Evolutionary conservation across 2,329 filamentous ascomycete genomes (phyloP).

Genomic region (Aspergillus ibericus): DNA sequence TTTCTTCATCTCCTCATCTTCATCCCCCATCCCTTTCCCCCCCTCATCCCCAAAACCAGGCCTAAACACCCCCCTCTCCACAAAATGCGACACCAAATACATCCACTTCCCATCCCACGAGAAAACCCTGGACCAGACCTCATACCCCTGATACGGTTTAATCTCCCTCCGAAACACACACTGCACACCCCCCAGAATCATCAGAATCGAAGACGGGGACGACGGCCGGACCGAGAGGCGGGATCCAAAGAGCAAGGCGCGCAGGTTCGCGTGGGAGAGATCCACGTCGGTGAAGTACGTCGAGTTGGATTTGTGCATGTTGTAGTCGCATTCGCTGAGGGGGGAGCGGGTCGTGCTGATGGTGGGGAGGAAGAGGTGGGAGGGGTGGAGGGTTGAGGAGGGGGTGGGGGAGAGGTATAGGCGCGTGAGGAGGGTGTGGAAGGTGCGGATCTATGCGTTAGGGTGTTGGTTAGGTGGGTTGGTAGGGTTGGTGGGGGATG

Average conservation of each 20-base stretch:
- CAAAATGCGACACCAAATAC: constrained; percentile 32
- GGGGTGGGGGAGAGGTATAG: neutral
- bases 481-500: neutral
- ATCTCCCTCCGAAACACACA: constrained; percentile 17
- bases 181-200: neutral
- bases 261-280: constrained; percentile 49
- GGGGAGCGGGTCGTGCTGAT: neutral
- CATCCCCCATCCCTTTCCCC: neutral
- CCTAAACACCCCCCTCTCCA: constrained; percentile 4
- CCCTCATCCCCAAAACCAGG: neutral
- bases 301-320: constrained; percentile 47
- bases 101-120: constrained; percentile 35
- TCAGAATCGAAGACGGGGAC: neutral
- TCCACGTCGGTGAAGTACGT: constrained; percentile 60
- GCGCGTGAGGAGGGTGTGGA: too few relatives aligned
- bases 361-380: neutral
- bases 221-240: neutral
- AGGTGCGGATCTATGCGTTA: constrained; percentile 22
- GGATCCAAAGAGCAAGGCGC: neutral
- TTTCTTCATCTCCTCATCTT: neutral
- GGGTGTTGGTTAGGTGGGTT: constrained; percentile 8
- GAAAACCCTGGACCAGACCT: constrained; percentile 27
- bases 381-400: neutral
- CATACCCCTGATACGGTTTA: constrained; percentile 24
- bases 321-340: constrained; percentile 16